Evolutionary conservation across 306 rosid species (phyloP).

Genomic region (Gynostemma pentaphyllum): DNA sequence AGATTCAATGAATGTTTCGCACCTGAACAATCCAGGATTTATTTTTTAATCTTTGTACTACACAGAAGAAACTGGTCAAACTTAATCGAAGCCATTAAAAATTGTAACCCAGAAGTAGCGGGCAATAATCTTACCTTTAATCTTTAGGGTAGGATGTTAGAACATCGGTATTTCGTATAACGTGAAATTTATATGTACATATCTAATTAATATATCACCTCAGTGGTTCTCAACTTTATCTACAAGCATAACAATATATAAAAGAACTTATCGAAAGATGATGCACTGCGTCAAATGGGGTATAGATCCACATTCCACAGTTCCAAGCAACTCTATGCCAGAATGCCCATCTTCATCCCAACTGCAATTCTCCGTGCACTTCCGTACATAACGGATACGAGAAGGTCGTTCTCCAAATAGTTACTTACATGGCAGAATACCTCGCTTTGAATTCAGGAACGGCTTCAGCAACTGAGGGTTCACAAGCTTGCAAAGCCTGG

Average conservation of each 20-base stretch:
- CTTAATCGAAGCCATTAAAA: background rate
- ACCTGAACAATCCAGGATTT: background rate
- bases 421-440: background rate
- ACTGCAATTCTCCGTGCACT: background rate
- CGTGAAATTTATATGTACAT: constrained; percentile 4
- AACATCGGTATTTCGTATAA: background rate
- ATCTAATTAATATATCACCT: background rate
- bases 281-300: background rate
- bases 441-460: background rate
- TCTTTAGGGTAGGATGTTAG: background rate
- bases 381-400: background rate
- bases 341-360: background rate
- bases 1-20: no score
- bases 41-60: background rate
- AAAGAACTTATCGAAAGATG: background rate
- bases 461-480: background rate
- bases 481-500: background rate
- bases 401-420: background rate
- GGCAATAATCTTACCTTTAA: background rate
- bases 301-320: background rate
- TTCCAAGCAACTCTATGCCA: background rate
- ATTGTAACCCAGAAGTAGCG: background rate
- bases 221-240: constrained; percentile 4
- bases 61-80: background rate
- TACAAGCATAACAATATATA: constrained; percentile 1